Evolutionary conservation across 1,139 yeast species (phyloP), one percentile per base, ranked within the genome.

Genomic region (Geotrichum restrictum): DNA sequence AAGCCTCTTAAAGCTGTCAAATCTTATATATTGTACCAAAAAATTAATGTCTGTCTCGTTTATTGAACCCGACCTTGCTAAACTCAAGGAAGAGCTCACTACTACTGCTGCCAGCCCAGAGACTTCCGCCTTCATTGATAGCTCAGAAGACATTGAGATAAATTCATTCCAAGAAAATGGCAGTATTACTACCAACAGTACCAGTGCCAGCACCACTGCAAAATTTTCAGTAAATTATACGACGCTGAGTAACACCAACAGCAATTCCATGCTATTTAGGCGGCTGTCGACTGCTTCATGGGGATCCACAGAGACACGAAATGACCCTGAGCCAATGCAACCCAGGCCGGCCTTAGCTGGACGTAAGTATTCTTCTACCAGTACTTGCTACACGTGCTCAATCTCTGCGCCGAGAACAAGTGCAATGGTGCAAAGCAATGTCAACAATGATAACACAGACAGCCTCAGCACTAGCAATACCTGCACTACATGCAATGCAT

Each of bases 221-320:
- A 24, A 24, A 8, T 37, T 31, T 14, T 50, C 53, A 2, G 39
- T 47, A 29, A 41, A 48, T 32, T 44, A 51, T 16, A 36, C 50
- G 2, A 51, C 54, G 10, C 40, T 41, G 3, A 22, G 33, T 22
- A 51, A 51, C 27, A 51, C 54, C 7, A 33, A 42, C 39, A 36
- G 44, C 36, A 51, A 51, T 22, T 42, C 51, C n/a, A 18, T 51
- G 24, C 16, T 40, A 3, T 51, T 47, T 27, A 36, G 46, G 8
- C 54, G 54, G 10, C 45, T 31, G 22, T 46, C 49, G 10, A 6
- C 39, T 11, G 44, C 27, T 32, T 46, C 49, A 5, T n/a, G n/a
- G n/a, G n/a, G n/a, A n/a, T n/a, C n/a, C n/a, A 16, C 39, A 3
- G 39, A 18, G 1, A 7, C 47, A 11, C 22, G 19, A 21, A 39